A percentile compares a stretch with the other conserved stretches of the same genome.
These are phyloP conservation scores for Sporisorium exsertum DNA, from an alignment of 1,284 basidiomycete genomes.

Conservation along the genomic window DNA sequence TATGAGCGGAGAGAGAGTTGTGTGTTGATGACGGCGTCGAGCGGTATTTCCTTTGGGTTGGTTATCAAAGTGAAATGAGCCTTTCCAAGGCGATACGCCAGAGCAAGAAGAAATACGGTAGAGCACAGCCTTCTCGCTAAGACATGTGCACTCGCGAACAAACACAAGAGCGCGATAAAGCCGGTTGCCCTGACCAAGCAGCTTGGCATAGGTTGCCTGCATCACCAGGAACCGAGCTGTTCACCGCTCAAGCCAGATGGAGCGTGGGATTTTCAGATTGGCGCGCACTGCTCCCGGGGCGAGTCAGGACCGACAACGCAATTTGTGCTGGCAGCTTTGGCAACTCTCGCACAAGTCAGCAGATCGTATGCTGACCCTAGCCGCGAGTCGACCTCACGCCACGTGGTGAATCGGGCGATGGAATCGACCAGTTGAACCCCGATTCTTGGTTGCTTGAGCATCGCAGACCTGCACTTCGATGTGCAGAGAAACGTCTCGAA, in stretches of 20 bases:
- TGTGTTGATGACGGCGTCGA: slow-evolving; percentile 3
- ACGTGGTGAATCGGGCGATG: slow-evolving; percentile 5
- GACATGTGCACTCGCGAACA: neutral
- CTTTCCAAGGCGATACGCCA: neutral
- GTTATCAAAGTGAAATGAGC: neutral
- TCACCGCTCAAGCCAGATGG: neutral
- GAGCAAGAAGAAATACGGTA: neutral
- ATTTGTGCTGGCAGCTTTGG: neutral
- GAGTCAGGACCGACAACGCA: no score
- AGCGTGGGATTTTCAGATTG: neutral
- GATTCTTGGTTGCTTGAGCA: neutral
- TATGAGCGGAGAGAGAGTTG: neutral
- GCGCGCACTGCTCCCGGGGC: neutral
- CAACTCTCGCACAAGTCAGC: neutral
- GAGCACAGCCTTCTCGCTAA: neutral
- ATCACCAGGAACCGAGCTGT: neutral
- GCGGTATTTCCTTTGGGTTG: neutral
- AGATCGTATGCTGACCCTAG: neutral
- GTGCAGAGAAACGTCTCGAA: slow-evolving; percentile 10
- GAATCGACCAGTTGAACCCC: neutral
- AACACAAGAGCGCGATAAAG: neutral
- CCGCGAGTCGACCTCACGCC: neutral
- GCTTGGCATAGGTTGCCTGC: neutral
- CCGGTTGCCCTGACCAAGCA: neutral
- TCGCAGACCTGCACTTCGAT: neutral